Evolutionary conservation across 2,329 filamentous ascomycete genomes (phyloP).

Genomic region (Colletotrichum sp.): DNA sequence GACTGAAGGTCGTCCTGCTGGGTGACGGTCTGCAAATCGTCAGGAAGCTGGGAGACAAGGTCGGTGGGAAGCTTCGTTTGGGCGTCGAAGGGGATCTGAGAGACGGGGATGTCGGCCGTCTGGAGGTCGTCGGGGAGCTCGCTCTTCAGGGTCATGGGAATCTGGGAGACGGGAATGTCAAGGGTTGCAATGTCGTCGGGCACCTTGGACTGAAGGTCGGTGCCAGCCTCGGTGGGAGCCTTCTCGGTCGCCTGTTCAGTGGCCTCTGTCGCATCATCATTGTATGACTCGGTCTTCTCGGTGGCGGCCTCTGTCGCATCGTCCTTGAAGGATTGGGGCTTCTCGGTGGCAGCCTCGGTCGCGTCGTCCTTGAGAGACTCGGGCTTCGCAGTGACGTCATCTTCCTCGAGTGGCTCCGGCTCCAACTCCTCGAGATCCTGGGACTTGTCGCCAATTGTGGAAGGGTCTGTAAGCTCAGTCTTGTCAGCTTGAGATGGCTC

Average conservation of each 20-base stretch:
- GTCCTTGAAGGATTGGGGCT: constrained; percentile 9
- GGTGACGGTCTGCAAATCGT: not conserved
- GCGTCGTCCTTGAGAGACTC: constrained; percentile 7
- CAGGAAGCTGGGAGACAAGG: constrained; percentile 4
- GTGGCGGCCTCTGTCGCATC: constrained; percentile 11
- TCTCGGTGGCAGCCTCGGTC: not conserved
- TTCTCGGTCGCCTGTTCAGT: not conserved
- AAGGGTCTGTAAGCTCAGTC: constrained; percentile 17
- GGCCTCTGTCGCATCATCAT: not conserved
- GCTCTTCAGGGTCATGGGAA: constrained; percentile 8
- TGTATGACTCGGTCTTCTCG: constrained; percentile 18
- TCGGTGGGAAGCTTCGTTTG: constrained; percentile 12
- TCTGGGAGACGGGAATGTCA: constrained; percentile 12
- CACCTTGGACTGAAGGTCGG: not conserved
- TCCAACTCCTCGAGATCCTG: constrained; percentile 16
- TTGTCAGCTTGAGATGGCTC: constrained; percentile 19
- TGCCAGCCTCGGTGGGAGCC: not conserved
- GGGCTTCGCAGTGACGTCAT: not conserved
- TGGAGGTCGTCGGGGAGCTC: constrained; percentile 20
- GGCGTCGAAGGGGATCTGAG: constrained; percentile 11
- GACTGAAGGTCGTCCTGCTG: not conserved
- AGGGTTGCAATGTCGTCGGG: constrained; percentile 9
- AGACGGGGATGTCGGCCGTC: constrained; percentile 17
- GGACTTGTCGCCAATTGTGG: constrained; percentile 5
- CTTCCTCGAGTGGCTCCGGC: constrained; percentile 12